Percentiles rank a stretch among this genome's conserved stretches.
phyloP scores from a whole-genome alignment of 495 filamentous ascomycete genomes.

The Amorphotheca resinae region DNA sequence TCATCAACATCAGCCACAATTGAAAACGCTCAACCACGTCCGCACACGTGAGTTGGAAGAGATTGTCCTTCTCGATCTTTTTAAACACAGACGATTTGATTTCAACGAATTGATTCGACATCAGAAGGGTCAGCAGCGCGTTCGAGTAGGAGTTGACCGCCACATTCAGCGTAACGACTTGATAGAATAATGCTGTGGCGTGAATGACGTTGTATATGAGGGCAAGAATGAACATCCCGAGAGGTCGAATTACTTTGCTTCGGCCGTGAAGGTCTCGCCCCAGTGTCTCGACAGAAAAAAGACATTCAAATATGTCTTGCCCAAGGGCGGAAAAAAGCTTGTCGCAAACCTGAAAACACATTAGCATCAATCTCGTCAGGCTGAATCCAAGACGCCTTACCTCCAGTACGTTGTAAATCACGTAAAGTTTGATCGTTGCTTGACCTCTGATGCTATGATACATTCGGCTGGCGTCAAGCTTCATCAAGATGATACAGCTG shows the following conservation, averaged over 20 bases:
- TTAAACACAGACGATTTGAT: conserved; percentile 98
- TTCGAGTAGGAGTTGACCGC: conserved; percentile 99
- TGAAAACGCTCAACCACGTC: conserved; percentile 97
- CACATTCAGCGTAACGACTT: conserved; percentile 94
- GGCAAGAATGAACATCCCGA: conserved; percentile 82
- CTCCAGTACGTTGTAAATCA: conserved; percentile 95
- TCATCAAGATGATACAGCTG: conserved; percentile 77
- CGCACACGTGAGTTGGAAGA: conserved; percentile 92
- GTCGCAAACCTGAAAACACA: conserved; percentile 47
- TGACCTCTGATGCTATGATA: conserved; percentile 96
- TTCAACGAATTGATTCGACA: conserved; percentile 96
- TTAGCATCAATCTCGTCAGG: background rate
- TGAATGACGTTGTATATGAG: conserved; percentile 81
- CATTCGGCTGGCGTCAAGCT: conserved; percentile 91
- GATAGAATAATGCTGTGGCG: conserved; percentile 81
- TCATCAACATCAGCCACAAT: conserved; percentile 90
- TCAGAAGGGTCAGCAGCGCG: conserved; percentile 75
- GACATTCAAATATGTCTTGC: conserved; percentile 90
- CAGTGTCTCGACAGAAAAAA: conserved; percentile 85
- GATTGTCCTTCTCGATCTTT: conserved; percentile 92
- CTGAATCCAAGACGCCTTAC: conserved; percentile 26
- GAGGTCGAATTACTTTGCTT: conserved; percentile 81
- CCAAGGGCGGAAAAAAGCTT: conserved; percentile 80
- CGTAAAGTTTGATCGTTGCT: conserved; percentile 94
- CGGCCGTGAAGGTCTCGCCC: conserved; percentile 78